phyloP scores from a whole-genome alignment of 495 filamentous ascomycete species.

The Jackrogersella minutella region DNA sequence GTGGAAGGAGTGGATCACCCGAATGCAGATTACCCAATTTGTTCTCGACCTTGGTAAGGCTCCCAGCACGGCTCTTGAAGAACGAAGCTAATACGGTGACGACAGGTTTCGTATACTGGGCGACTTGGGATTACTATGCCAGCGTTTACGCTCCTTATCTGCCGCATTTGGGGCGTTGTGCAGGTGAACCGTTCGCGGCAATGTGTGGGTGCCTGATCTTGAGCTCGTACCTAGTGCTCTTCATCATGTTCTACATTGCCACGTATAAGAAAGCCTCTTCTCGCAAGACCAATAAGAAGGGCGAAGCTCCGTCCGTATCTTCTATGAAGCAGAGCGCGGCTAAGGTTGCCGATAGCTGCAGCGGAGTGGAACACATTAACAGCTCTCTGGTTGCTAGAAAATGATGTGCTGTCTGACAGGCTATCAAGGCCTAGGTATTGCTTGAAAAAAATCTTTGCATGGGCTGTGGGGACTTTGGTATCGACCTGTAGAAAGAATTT shows the following conservation, averaged over 20 bases:
- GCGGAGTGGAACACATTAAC: constrained; percentile 41
- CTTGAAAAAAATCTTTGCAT: constrained; percentile 21
- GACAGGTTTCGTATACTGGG: constrained; percentile 88
- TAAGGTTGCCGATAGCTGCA: constrained; percentile 41
- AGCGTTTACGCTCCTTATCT: constrained; percentile 86
- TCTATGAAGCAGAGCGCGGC: constrained; percentile 41
- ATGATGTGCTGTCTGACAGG: constrained; percentile 13
- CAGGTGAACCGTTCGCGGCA: constrained; percentile 95
- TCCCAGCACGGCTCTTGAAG: neutral
- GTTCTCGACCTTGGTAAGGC: constrained; percentile 75
- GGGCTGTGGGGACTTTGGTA: constrained; percentile 21
- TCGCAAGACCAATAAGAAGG: constrained; percentile 36
- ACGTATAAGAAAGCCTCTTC: constrained; percentile 81
- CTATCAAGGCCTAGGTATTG: constrained; percentile 5
- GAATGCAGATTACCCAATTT: constrained; percentile 82
- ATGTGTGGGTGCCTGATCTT: constrained; percentile 89
- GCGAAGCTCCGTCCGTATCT: constrained; percentile 8
- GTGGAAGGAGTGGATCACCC: constrained; percentile 90
- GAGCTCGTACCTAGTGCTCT: constrained; percentile 91
- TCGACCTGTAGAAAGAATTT: too few species aligned
- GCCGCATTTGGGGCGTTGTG: constrained; percentile 83
- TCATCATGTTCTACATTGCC: constrained; percentile 97
- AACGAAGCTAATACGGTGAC: constrained; percentile 21
- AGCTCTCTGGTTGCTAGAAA: constrained; percentile 36
- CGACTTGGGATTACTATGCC: constrained; percentile 91